Percentiles rank a stretch among this genome's conserved stretches.
phyloP scores from a whole-genome alignment of 2,329 filamentous ascomycete genomes.

The Monosporascus sp. region DNA sequence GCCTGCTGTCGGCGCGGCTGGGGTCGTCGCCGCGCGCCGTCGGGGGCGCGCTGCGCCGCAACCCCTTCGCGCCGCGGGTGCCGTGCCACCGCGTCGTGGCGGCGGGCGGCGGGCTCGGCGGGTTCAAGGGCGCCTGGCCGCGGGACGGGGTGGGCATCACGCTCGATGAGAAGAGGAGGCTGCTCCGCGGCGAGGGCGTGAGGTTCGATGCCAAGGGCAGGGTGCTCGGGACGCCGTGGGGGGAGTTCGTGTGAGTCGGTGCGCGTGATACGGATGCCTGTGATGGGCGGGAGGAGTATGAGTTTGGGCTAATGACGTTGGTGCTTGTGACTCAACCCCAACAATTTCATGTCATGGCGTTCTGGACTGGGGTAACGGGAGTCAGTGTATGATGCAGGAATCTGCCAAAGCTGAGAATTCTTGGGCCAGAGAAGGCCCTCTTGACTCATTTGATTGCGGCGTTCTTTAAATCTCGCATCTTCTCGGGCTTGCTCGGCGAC shows the following conservation, averaged over 20 bases:
- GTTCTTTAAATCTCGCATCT: too few species aligned
- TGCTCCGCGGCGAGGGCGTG: slow-evolving; percentile 61
- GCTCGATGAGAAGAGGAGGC: slow-evolving; percentile 56
- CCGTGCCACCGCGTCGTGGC: slow-evolving; percentile 80
- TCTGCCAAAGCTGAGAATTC: too few species aligned
- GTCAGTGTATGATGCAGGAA: too few species aligned
- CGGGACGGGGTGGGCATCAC: slow-evolving; percentile 56
- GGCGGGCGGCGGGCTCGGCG: slow-evolving; percentile 63
- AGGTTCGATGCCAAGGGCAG: slow-evolving; percentile 54
- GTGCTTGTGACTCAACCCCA: too few species aligned
- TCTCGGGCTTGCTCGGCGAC: too few species aligned
- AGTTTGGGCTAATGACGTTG: too few species aligned
- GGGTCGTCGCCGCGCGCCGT: slow-evolving; percentile 34
- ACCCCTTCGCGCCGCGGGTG: slow-evolving; percentile 71
- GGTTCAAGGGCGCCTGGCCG: slow-evolving; percentile 64
- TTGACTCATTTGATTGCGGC: too few species aligned
- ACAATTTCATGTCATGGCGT: too few species aligned
- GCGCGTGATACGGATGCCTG: background rate
- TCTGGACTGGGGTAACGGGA: too few species aligned
- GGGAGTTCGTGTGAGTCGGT: slow-evolving; percentile 28
- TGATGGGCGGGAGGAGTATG: too few species aligned
- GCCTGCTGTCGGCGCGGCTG: slow-evolving; percentile 53
- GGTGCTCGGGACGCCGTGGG: slow-evolving; percentile 53
- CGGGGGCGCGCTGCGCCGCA: slow-evolving; percentile 53
- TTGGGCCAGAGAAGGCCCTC: too few species aligned